Evolutionary conservation across 208 protist genomes (phyloP).

Genomic region (Leishmania major): DNA sequence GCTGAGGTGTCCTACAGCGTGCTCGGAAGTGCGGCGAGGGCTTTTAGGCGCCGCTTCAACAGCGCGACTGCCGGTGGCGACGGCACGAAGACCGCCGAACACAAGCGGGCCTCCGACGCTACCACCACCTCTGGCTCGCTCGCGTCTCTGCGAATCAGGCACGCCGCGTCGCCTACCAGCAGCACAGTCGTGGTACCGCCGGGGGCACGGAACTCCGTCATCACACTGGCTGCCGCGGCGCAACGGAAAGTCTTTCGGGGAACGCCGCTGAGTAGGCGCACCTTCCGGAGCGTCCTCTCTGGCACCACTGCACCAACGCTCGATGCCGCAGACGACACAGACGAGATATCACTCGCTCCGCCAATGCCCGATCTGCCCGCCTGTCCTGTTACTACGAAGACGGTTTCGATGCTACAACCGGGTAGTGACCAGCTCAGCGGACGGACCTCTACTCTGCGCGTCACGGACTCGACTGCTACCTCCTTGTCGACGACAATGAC

Average conservation of each 20-base stretch:
- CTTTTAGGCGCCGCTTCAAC: not conserved
- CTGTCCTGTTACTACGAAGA: not conserved
- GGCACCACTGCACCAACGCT: not conserved
- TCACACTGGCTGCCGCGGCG: too few species aligned
- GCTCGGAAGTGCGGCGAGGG: not conserved
- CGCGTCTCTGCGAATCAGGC: not conserved
- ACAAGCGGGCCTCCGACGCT: not conserved
- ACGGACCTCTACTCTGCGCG: not conserved
- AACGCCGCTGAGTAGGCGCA: constrained; percentile 7
- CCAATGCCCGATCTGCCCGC: not conserved
- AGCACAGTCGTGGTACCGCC: not conserved
- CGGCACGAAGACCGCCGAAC: not conserved
- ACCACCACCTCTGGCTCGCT: not conserved
- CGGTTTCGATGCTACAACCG: not conserved
- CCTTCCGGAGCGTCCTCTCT: constrained; percentile 10
- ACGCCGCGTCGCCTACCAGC: not conserved
- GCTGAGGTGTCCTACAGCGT: not conserved
- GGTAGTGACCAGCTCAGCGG: too few species aligned
- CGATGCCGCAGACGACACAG: not conserved
- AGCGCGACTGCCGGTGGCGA: not conserved
- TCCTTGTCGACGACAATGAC: not conserved
- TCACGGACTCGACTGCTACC: not conserved
- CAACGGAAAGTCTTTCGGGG: not conserved
- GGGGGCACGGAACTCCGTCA: not conserved
- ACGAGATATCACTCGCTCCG: not conserved